Evolutionary conservation across 2,329 filamentous ascomycete species (phyloP).

Genomic region (Fusarium drepaniforme): DNA sequence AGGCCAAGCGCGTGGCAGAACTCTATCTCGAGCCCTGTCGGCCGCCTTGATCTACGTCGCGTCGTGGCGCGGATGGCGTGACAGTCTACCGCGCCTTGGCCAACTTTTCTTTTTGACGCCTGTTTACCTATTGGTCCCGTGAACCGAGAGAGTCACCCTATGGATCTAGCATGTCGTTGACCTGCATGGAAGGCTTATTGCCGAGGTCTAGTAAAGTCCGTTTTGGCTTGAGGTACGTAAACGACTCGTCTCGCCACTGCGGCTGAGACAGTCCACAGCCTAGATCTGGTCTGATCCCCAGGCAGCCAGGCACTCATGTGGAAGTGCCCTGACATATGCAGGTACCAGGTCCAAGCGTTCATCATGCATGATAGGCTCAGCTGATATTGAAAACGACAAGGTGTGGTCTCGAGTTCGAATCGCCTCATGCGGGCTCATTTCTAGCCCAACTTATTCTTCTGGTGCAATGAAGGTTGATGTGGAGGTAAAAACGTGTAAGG

Average conservation of each 20-base stretch:
- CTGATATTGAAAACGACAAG: background rate
- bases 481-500: background rate
- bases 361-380: background rate
- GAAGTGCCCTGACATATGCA: background rate
- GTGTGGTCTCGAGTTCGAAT: background rate
- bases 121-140: background rate
- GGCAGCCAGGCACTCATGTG: too few relatives aligned
- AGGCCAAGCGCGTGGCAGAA: background rate
- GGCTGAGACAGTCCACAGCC: background rate
- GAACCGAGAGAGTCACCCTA: background rate
- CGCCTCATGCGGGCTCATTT: background rate
- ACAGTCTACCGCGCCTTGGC: background rate
- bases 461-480: accelerated
- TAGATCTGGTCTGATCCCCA: background rate
- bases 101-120: background rate
- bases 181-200: background rate
- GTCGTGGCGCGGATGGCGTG: background rate
- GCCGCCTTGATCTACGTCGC: background rate
- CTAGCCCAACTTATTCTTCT: background rate
- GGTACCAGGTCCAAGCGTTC: background rate
- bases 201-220: background rate
- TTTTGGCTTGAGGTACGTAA: background rate
- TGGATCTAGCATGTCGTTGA: background rate
- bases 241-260: background rate
- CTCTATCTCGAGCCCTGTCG: background rate